Percentiles rank a stretch among this genome's conserved stretches.
Conservation (phyloP, 2,329 filamentous ascomycete genomes). For the Fusarium albosuccineum region DNA sequence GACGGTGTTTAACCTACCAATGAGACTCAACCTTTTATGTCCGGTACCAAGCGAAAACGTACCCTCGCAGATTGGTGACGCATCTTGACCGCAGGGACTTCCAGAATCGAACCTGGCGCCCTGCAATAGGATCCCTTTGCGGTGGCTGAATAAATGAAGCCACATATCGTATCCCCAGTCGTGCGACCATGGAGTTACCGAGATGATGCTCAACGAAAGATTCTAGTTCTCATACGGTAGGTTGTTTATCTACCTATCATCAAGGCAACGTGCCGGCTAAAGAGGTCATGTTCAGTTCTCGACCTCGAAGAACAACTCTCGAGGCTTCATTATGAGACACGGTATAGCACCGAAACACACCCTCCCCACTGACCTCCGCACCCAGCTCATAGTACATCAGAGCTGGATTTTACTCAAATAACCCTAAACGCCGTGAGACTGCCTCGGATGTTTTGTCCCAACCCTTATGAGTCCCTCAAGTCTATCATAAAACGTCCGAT, state of each 20-base stretch:
- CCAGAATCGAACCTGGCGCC: conserved; percentile 2
- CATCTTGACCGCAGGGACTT: neutral
- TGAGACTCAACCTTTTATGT: conserved; percentile 15
- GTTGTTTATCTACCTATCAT: conserved; percentile 6
- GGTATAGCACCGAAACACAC: neutral
- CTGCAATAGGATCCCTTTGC: neutral
- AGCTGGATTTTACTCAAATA: conserved; percentile 1
- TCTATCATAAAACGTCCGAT: conserved; percentile 38
- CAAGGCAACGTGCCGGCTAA: neutral
- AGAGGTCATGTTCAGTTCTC: neutral
- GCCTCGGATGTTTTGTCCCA: conserved; percentile 15
- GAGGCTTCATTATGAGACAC: conserved; percentile 1
- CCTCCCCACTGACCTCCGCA: neutral
- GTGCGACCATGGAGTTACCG: conserved; percentile 6
- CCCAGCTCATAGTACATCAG: neutral
- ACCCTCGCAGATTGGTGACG: conserved; percentile 7
- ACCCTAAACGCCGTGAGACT: conserved; percentile 32
- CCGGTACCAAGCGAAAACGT: conserved; percentile 5
- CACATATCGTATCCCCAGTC: conserved; percentile 1
- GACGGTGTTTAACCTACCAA: conserved; percentile 19
- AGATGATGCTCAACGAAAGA: conserved; percentile 7
- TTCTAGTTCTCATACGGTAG: neutral
- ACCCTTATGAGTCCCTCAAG: conserved; percentile 9
- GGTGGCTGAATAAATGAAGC: neutral
- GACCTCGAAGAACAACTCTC: neutral